Evolutionary conservation across 2,329 filamentous ascomycete species (phyloP).

Genomic region (Trichoderma harzianum): DNA sequence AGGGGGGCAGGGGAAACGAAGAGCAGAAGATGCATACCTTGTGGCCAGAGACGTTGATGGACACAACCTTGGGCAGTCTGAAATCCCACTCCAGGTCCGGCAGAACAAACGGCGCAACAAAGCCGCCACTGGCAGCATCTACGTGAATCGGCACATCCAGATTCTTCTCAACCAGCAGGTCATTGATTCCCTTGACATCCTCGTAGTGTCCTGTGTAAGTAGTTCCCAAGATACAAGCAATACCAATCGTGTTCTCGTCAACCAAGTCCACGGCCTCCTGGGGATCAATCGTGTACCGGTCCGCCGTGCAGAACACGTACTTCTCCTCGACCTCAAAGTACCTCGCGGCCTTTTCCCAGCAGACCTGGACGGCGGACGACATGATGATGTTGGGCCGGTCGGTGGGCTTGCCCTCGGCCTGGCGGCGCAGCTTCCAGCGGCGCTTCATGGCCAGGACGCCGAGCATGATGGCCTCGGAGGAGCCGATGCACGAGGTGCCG

Average conservation of each 20-base stretch:
- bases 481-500: slow-evolving; percentile 85
- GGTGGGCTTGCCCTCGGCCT: slow-evolving; percentile 75
- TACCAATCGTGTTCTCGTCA: slow-evolving; percentile 78
- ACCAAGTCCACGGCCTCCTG: slow-evolving; percentile 57
- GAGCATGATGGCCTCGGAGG: slow-evolving; percentile 84
- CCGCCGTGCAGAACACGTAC: slow-evolving; percentile 62
- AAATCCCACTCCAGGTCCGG: slow-evolving; percentile 90
- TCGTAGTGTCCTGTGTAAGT: slow-evolving; percentile 97
- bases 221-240: slow-evolving; percentile 85
- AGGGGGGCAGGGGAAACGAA: too few relatives aligned
- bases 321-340: slow-evolving; percentile 95
- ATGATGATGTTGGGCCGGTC: slow-evolving; percentile 90
- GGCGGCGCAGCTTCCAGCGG: slow-evolving; percentile 83
- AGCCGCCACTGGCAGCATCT: slow-evolving; percentile 87
- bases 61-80: slow-evolving; percentile 80
- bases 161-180: slow-evolving; percentile 70
- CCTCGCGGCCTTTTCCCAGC: slow-evolving; percentile 88
- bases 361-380: slow-evolving; percentile 94
- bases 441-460: slow-evolving; percentile 90
- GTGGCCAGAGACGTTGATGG: slow-evolving; percentile 92
- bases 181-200: slow-evolving; percentile 88
- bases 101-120: slow-evolving; percentile 87
- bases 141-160: slow-evolving; percentile 89
- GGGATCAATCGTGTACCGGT: slow-evolving; percentile 63
- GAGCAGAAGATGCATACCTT: slow-evolving; percentile 48